These are phyloP conservation scores for Hawksworthiomyces lignivorus DNA, from an alignment of 2,329 filamentous ascomycete genomes.

Conservation along the genomic window DNA sequence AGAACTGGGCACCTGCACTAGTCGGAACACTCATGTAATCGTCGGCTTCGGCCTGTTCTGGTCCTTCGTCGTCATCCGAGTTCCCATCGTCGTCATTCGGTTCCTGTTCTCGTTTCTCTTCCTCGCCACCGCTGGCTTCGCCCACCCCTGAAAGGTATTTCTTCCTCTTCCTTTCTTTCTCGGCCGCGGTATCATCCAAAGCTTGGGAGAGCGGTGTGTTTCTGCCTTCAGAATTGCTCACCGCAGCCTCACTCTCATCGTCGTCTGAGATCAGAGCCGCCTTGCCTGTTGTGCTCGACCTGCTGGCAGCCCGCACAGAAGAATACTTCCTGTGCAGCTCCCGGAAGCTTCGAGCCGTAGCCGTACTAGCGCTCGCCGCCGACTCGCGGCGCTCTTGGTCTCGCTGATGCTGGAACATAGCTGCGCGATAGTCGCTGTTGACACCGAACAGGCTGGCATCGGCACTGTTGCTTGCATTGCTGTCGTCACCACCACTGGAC, in stretches of 20 bases:
- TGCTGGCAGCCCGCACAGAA: constrained; percentile 38
- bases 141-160: constrained; percentile 8
- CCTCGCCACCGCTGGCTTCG: constrained; percentile 8
- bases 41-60: constrained; percentile 15
- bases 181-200: constrained; percentile 21
- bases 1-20: constrained; percentile 28
- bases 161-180: constrained; percentile 21
- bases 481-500: neutral
- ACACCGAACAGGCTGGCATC: neutral
- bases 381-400: constrained; percentile 50
- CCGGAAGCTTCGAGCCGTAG: constrained; percentile 57
- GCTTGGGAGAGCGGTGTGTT: constrained; percentile 46
- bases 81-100: constrained; percentile 23
- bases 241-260: constrained; percentile 52
- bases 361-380: constrained; percentile 56
- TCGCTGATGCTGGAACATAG: constrained; percentile 34
- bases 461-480: neutral
- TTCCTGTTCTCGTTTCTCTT: constrained; percentile 6
- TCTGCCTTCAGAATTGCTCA: constrained; percentile 53
- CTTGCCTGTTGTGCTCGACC: constrained; percentile 16
- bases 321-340: constrained; percentile 55
- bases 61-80: neutral
- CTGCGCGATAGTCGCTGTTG: constrained; percentile 41
- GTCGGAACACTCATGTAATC: constrained; percentile 20
- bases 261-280: constrained; percentile 36